phyloP scores from a whole-genome alignment of 2,329 filamentous ascomycete genomes.

The Colletotrichum euphorbiae region DNA sequence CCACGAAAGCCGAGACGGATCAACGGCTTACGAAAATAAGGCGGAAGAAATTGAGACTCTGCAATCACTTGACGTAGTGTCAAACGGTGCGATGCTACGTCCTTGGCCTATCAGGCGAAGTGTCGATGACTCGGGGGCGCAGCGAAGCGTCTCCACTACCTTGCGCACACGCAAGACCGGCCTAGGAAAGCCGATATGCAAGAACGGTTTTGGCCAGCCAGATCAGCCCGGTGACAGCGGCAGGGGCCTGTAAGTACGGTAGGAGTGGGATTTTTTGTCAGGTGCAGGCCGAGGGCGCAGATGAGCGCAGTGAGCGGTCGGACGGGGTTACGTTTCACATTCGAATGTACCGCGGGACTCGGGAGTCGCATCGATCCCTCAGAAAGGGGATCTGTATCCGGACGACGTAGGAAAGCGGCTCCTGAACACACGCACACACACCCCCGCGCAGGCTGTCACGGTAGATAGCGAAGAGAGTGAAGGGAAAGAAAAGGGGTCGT shows the following conservation, averaged over 20 bases:
- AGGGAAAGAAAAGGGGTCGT: background rate
- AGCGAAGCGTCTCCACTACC: background rate
- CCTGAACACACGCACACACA: background rate
- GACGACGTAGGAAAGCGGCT: background rate
- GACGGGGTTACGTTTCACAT: conserved; percentile 28
- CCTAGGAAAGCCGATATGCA: conserved; percentile 11
- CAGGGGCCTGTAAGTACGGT: background rate
- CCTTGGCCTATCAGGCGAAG: background rate
- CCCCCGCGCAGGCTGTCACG: background rate
- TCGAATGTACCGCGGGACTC: conserved; percentile 5
- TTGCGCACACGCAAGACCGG: background rate
- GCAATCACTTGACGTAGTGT: background rate
- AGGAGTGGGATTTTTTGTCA: background rate
- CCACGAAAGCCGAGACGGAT: conserved; percentile 8
- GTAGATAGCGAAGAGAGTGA: background rate
- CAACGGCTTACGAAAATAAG: conserved; percentile 8
- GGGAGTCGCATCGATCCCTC: conserved; percentile 11
- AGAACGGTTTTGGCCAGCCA: background rate
- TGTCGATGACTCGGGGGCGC: conserved; percentile 10
- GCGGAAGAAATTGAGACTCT: background rate
- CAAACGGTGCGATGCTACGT: background rate
- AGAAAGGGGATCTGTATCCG: background rate
- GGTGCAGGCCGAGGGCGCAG: background rate
- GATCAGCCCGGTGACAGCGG: conserved; percentile 8
- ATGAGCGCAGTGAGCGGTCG: conserved; percentile 2